Conservation (phyloP, 2,329 filamentous ascomycete species). For the Hymenoscyphus fraxineus region DNA sequence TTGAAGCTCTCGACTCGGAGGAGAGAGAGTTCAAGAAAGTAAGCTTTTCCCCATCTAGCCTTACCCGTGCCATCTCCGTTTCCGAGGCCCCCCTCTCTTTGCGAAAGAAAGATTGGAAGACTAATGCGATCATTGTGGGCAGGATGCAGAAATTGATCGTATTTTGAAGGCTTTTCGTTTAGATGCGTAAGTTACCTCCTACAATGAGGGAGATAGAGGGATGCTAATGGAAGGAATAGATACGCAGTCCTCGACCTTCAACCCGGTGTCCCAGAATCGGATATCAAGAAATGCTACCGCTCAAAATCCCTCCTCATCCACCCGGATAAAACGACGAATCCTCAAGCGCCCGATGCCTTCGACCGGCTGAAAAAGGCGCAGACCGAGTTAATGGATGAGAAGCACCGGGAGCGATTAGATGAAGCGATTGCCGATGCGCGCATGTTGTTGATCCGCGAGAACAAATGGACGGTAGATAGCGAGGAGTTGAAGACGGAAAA, state of each 20-base stretch:
- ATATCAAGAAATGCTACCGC: slow-evolving; percentile 93
- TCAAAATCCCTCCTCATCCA: slow-evolving; percentile 99
- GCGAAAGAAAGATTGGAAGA: neutral
- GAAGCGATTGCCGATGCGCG: slow-evolving; percentile 95
- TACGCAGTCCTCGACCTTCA: slow-evolving; percentile 95
- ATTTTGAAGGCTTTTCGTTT: slow-evolving; percentile 87
- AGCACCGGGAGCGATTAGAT: slow-evolving; percentile 79
- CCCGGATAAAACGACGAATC: slow-evolving; percentile 94
- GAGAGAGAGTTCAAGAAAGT: slow-evolving; percentile 90
- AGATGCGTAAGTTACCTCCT: slow-evolving; percentile 52
- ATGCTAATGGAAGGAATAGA: slow-evolving; percentile 38
- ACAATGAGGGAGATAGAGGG: neutral
- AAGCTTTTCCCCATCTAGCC: slow-evolving; percentile 19
- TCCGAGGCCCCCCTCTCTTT: neutral
- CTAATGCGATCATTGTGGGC: slow-evolving; percentile 5
- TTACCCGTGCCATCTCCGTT: neutral
- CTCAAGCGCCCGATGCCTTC: slow-evolving; percentile 87
- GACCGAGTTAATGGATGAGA: slow-evolving; percentile 87
- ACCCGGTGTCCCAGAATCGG: slow-evolving; percentile 89
- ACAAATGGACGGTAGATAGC: slow-evolving; percentile 87
- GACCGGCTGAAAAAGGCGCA: slow-evolving; percentile 96
- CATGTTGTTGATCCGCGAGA: slow-evolving; percentile 88
- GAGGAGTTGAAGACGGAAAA: slow-evolving; percentile 80
- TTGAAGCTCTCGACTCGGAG: slow-evolving; percentile 78
- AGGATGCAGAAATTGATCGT: slow-evolving; percentile 94